Conservation (phyloP, 139 green algal genomes). For the Volvox reticuliferus region DNA sequence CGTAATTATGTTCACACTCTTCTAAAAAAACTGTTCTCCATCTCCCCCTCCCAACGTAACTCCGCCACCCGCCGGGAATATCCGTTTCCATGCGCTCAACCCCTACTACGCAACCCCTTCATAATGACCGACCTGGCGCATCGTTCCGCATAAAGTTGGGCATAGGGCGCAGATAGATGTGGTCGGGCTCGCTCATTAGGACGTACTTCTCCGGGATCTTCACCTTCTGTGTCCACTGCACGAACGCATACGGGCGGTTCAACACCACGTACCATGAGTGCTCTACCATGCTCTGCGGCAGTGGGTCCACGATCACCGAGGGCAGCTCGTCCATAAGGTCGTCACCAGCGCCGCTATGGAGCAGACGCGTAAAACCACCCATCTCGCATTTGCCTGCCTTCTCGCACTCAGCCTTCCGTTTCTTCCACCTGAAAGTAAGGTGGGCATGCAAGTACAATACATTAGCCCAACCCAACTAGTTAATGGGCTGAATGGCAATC, state of each 20-base stretch:
- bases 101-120: no score
- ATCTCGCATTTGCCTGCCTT: slow-evolving; percentile 68
- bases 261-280: slow-evolving; percentile 94
- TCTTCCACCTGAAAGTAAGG: slow-evolving; percentile 69
- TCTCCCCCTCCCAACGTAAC: no score
- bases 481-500: no score
- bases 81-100: no score
- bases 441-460: no score
- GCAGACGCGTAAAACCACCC: slow-evolving; percentile 92
- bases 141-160: slow-evolving; percentile 92
- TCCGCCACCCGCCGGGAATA: no score
- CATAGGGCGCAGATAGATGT: slow-evolving; percentile 94
- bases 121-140: slow-evolving; percentile 45
- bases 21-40: no score
- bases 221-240: slow-evolving; percentile 89
- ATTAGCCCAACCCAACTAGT: no score
- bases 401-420: slow-evolving; percentile 84
- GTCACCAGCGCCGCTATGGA: slow-evolving; percentile 91
- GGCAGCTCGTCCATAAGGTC: slow-evolving; percentile 97
- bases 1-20: no score
- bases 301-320: slow-evolving; percentile 91
- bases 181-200: slow-evolving; percentile 98
- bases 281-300: slow-evolving; percentile 79
- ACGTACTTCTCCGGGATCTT: slow-evolving; percentile 92
- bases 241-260: slow-evolving; percentile 94